phyloP scores from a whole-genome alignment of 208 protist species.

The Blechomonas ayalai region DNA sequence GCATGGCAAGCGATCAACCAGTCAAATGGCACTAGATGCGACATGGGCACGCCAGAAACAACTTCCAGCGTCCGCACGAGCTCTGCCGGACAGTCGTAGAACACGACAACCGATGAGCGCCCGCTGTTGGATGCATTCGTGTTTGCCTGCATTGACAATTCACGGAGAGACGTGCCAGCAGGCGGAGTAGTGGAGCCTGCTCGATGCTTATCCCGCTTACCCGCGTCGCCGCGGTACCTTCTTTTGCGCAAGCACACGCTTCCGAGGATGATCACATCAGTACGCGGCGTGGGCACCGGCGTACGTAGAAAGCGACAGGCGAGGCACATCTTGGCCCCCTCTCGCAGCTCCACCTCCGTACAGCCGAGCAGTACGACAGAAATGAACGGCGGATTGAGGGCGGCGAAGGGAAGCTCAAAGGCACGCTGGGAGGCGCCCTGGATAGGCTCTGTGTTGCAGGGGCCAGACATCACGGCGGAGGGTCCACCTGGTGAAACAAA shows the following conservation, averaged over 20 bases:
- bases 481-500: too few relatives aligned
- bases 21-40: conserved; percentile 16
- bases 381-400: conserved; percentile 31
- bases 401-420: conserved; percentile 14
- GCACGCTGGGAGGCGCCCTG: too few relatives aligned
- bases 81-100: conserved; percentile 3
- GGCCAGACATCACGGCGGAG: too few relatives aligned
- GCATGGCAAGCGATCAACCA: conserved; percentile 22
- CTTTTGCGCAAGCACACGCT: conserved; percentile 17
- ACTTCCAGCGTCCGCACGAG: conserved; percentile 11
- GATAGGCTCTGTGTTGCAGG: too few relatives aligned
- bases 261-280: conserved; percentile 73
- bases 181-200: too few relatives aligned
- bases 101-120: conserved; percentile 1
- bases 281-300: conserved; percentile 30
- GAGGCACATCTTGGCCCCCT: conserved; percentile 17
- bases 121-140: too few relatives aligned
- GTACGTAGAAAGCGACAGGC: conserved; percentile 53
- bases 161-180: too few relatives aligned
- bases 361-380: conserved; percentile 45
- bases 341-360: conserved; percentile 21
- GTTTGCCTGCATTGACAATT: too few relatives aligned
- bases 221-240: not conserved
- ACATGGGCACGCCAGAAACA: conserved; percentile 12
- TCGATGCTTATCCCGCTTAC: too few relatives aligned